Conservation (phyloP, 805 yeast species). For the Grigorovia jiainica region DNA sequence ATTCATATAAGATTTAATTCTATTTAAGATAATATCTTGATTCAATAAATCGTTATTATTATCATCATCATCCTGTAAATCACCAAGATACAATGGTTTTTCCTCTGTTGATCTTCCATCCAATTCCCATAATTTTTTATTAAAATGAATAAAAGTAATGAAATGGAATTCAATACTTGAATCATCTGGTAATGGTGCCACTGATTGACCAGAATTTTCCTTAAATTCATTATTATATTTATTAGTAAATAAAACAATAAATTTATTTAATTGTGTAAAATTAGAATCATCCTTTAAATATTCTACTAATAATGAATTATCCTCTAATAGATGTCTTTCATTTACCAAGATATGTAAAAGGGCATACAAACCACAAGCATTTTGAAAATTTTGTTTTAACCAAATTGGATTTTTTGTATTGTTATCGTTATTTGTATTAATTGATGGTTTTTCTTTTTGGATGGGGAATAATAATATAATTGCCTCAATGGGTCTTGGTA, state of each 20-base stretch:
- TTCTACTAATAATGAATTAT: slow-evolving; percentile 14
- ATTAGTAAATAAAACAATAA: slow-evolving; percentile 20
- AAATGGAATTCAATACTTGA: slow-evolving; percentile 57
- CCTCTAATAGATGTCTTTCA: slow-evolving; percentile 19
- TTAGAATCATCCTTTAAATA: slow-evolving; percentile 14
- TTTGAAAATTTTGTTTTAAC: slow-evolving; percentile 76
- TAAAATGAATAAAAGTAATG: slow-evolving; percentile 55
- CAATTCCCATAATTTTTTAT: slow-evolving; percentile 62
- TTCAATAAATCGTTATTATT: slow-evolving; percentile 39
- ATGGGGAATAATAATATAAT: slow-evolving; percentile 78
- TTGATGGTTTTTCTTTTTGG: slow-evolving; percentile 28
- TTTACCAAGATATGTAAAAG: slow-evolving; percentile 54
- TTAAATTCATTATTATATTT: slow-evolving; percentile 15
- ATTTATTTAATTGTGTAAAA: slow-evolving; percentile 3
- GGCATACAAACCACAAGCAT: slow-evolving; percentile 92
- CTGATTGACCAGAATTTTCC: slow-evolving; percentile 47
- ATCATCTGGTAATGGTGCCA: slow-evolving; percentile 50
- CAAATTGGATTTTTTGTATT: slow-evolving; percentile 37
- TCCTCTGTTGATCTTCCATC: slow-evolving; percentile 65
- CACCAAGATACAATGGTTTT: slow-evolving; percentile 63
- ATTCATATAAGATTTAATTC: slow-evolving; percentile 60
- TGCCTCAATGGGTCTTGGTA: slow-evolving; percentile 75
- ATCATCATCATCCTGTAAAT: slow-evolving; percentile 7
- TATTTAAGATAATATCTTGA: slow-evolving; percentile 39
- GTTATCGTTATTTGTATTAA: slow-evolving; percentile 5